A percentile compares a stretch with the other conserved stretches of the same genome.
Evolutionary conservation across 2,329 filamentous ascomycete genomes (phyloP).

Genomic region (Botrytis elliptica): DNA sequence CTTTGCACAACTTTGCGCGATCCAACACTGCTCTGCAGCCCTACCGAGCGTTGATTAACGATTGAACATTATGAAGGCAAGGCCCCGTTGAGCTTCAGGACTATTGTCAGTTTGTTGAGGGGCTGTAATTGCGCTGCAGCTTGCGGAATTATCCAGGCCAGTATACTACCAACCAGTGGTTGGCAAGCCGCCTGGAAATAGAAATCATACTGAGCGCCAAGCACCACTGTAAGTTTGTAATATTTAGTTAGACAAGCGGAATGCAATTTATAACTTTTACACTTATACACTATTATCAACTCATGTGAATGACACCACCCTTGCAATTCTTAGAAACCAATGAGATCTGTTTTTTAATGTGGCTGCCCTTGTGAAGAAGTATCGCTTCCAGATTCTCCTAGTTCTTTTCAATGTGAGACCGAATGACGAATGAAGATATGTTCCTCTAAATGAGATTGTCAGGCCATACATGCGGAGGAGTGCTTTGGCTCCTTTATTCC

Average conservation of each 20-base stretch:
- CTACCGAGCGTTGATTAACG: rapidly evolving
- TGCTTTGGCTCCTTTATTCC: background rate
- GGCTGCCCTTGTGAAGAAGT: background rate
- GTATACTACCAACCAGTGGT: background rate
- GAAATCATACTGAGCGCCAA: no score
- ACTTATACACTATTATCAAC: background rate
- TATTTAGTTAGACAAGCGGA: background rate
- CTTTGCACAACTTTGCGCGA: background rate
- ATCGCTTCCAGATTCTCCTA: no score
- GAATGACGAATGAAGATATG: background rate
- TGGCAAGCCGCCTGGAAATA: background rate
- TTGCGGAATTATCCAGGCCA: background rate
- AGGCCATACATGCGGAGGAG: background rate
- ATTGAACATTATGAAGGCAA: background rate
- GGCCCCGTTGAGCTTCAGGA: no score
- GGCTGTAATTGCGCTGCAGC: background rate
- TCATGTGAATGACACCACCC: background rate
- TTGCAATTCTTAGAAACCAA: no score
- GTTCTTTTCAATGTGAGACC: background rate
- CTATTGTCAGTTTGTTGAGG: background rate
- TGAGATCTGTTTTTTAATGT: background rate
- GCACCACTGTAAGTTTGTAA: background rate
- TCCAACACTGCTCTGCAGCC: background rate
- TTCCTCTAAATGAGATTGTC: background rate
- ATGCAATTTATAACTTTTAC: background rate